phyloP scores from a whole-genome alignment of 2,329 filamentous ascomycete genomes.

The Chaetomiaceae sp. region DNA sequence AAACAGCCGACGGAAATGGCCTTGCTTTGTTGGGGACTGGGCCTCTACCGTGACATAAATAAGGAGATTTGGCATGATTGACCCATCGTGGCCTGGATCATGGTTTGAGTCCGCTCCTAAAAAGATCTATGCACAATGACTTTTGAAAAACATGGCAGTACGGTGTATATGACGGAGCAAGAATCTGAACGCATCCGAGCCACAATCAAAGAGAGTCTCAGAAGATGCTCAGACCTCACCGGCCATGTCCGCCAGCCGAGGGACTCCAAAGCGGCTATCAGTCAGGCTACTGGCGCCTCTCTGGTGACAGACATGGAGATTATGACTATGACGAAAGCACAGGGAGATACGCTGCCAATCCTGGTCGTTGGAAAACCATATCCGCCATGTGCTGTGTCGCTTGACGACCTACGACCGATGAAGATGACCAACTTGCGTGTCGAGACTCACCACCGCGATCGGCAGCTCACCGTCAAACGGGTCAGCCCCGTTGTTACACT shows the following conservation, averaged over 20 bases:
- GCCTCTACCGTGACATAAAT: too few species aligned
- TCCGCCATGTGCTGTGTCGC: not conserved
- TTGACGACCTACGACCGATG: constrained; percentile 1
- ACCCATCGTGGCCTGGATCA: too few species aligned
- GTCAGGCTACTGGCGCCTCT: constrained; percentile 5
- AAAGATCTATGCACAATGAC: too few species aligned
- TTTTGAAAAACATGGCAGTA: not conserved
- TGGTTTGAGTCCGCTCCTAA: too few species aligned
- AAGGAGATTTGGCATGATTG: too few species aligned
- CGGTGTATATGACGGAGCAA: constrained; percentile 7
- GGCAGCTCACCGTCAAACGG: constrained; percentile 3
- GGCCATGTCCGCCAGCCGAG: constrained; percentile 1
- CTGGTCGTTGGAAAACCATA: constrained; percentile 1
- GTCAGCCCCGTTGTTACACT: constrained; percentile 5
- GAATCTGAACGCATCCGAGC: constrained; percentile 6
- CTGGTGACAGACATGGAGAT: constrained; percentile 9
- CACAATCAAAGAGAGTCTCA: not conserved
- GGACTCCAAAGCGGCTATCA: constrained; percentile 3
- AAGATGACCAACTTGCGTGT: not conserved
- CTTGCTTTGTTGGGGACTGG: too few species aligned
- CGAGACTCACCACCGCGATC: constrained; percentile 8
- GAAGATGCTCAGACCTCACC: not conserved
- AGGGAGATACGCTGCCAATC: not conserved
- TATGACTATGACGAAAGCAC: not conserved
- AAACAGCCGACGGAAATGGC: too few species aligned